A percentile compares a stretch with the other conserved stretches of the same genome.
These are phyloP conservation scores for Larix kaempferi DNA, from an alignment of 75 land plant species.

Conservation along the genomic window DNA sequence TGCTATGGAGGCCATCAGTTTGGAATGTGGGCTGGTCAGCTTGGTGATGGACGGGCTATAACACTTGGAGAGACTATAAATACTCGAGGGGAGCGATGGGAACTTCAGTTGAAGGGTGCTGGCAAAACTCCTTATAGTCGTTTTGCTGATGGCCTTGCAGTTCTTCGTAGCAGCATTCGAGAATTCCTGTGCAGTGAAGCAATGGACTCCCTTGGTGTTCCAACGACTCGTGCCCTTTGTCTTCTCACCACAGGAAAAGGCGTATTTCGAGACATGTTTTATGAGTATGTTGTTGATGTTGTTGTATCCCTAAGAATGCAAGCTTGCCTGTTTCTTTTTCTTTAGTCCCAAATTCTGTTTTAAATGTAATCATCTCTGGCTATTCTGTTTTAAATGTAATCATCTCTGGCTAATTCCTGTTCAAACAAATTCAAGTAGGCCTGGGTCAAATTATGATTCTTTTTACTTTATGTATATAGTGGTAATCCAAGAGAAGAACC, in stretches of 20 bases:
- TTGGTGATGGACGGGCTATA: constrained; percentile 99
- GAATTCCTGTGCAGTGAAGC: constrained; percentile 99
- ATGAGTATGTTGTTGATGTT: constrained; percentile 73
- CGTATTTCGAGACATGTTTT: constrained; percentile 96
- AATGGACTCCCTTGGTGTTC: constrained; percentile 86
- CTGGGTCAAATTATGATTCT: background rate
- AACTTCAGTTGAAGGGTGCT: constrained; percentile 95
- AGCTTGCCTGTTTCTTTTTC: background rate
- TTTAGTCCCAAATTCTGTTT: background rate
- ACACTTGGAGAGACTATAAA: constrained; percentile 89
- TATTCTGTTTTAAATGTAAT: background rate
- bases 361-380: background rate
- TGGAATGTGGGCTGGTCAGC: constrained; percentile 98
- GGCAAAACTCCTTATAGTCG: constrained; percentile 99
- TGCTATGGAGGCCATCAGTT: constrained; percentile 99
- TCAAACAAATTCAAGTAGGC: background rate
- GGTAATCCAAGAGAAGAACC: constrained; percentile 98
- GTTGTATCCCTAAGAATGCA: background rate
- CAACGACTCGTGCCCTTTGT: constrained; percentile 97
- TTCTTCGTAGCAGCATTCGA: constrained; percentile 93
- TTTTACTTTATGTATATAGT: constrained; percentile 40
- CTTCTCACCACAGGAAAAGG: constrained; percentile 91
- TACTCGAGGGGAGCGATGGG: constrained; percentile 80
- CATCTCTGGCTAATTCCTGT: background rate
- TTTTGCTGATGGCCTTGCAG: constrained; percentile 98